These are phyloP conservation scores for Aspergillus ruber DNA, from an alignment of 2,329 filamentous ascomycete species.

Conservation along the genomic window DNA sequence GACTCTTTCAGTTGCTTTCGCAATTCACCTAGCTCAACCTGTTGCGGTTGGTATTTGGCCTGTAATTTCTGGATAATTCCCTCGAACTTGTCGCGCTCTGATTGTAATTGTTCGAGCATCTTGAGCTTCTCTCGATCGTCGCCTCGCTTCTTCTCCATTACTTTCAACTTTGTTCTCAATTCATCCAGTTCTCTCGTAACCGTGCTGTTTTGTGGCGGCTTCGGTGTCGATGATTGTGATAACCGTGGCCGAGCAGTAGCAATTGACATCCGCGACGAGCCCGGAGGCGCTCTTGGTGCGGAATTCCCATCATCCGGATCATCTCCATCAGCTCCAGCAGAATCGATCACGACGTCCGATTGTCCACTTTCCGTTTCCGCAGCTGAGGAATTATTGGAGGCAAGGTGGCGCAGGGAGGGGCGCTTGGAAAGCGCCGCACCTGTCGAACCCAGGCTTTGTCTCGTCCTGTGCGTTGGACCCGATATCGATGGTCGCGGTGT, in stretches of 20 bases:
- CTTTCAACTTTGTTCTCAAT: conserved; percentile 75
- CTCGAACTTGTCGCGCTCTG: conserved; percentile 53
- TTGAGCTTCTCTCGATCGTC: conserved; percentile 85
- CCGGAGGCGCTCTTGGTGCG: conserved; percentile 16
- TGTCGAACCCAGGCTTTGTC: conserved; percentile 21
- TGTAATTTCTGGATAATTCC: conserved; percentile 85
- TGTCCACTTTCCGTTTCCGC: conserved; percentile 23
- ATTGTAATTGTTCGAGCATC: conserved; percentile 66
- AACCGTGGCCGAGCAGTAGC: conserved; percentile 19
- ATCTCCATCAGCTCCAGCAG: conserved; percentile 19
- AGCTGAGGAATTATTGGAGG: conserved; percentile 16
- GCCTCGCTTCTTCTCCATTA: conserved; percentile 77
- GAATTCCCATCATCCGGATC: conserved; percentile 13
- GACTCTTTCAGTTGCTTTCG: conserved; percentile 72
- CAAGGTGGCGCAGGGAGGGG: conserved; percentile 24
- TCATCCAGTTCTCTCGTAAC: conserved; percentile 71
- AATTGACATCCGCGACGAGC: conserved; percentile 11
- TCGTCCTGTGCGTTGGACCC: conserved; percentile 26
- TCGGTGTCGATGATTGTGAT: conserved; percentile 27
- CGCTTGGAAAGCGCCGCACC: conserved; percentile 24
- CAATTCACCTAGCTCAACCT: conserved; percentile 70
- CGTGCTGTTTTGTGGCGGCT: conserved; percentile 43
- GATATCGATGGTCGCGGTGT: conserved; percentile 35
- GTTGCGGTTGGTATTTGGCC: conserved; percentile 76
- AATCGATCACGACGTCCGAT: conserved; percentile 23